phyloP scores from a whole-genome alignment of 164 flowering plant genomes.

The Saururus chinensis region DNA sequence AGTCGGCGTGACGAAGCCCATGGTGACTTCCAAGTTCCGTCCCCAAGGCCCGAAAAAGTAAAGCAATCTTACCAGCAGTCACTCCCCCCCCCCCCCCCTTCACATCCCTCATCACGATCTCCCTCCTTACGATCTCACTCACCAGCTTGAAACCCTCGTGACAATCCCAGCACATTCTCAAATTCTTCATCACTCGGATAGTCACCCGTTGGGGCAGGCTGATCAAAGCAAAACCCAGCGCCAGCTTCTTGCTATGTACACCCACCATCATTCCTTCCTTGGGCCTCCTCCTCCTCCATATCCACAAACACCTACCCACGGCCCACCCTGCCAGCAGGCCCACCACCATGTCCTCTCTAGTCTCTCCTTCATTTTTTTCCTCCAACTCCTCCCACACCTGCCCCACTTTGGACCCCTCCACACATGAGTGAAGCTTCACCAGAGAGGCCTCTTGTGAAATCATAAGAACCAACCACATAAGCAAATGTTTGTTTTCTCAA shows the following conservation, averaged over 20 bases:
- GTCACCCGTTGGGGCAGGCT: constrained; percentile 40
- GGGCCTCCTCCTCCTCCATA: constrained; percentile 49
- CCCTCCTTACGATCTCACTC: constrained; percentile 41
- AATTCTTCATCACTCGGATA: constrained; percentile 57
- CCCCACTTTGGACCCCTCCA: constrained; percentile 27
- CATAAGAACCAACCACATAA: no score
- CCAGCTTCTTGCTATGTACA: constrained; percentile 62
- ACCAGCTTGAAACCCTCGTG: constrained; percentile 57
- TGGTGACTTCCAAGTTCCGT: no score
- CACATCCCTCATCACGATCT: constrained; percentile 54
- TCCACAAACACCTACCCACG: constrained; percentile 40
- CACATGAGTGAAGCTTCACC: no score
- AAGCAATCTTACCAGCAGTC: no score
- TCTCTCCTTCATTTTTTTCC: constrained; percentile 38
- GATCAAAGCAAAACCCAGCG: constrained; percentile 51
- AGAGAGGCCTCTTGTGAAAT: no score
- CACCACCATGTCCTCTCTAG: no score
- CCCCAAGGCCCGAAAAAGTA: no score
- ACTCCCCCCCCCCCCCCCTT: no score
- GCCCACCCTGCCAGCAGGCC: constrained; percentile 17
- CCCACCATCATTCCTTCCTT: constrained; percentile 39
- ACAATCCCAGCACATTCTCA: constrained; percentile 63
- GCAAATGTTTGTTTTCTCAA: no score
- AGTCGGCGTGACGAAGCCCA: no score
- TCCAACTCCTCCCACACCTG: constrained; percentile 33